phyloP scores from a whole-genome alignment of 768 basidiomycete species.

The Zangia roseola region DNA sequence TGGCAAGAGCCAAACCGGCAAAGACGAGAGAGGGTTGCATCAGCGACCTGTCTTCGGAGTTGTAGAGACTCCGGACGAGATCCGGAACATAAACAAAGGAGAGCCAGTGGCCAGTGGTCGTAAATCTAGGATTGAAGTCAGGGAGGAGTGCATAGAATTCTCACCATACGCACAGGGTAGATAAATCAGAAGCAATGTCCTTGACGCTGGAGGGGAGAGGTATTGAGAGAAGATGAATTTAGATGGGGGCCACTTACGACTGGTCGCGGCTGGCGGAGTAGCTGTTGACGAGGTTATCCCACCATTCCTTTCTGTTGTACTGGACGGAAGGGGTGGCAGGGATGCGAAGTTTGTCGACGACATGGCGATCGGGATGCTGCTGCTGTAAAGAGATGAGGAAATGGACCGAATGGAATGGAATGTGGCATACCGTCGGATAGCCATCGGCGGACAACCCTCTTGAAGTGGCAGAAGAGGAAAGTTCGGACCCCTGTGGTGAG shows the following conservation, averaged over 20 bases:
- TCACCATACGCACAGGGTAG: constrained; percentile 45
- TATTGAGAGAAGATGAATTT: not conserved
- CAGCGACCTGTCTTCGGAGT: constrained; percentile 48
- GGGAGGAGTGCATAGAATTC: not conserved
- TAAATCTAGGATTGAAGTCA: constrained; percentile 46
- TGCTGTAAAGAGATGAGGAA: not conserved
- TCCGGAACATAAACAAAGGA: constrained; percentile 63
- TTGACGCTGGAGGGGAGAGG: constrained; percentile 36
- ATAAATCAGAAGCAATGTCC: constrained; percentile 50
- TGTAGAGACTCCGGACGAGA: constrained; percentile 51
- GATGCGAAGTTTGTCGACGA: constrained; percentile 28
- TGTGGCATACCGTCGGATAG: constrained; percentile 25
- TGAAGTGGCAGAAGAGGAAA: constrained; percentile 28
- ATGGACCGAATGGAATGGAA: not conserved
- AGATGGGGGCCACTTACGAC: constrained; percentile 33
- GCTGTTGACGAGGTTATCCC: constrained; percentile 45
- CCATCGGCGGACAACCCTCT: constrained; percentile 28
- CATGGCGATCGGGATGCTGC: constrained; percentile 30
- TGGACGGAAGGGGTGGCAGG: constrained; percentile 30
- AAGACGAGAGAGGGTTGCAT: constrained; percentile 75
- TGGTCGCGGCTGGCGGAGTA: constrained; percentile 42
- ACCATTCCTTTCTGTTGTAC: constrained; percentile 42
- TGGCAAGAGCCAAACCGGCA: constrained; percentile 67
- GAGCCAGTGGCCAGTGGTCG: constrained; percentile 62
- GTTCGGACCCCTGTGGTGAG: constrained; percentile 30